Percentiles rank a stretch among this genome's conserved stretches.
phyloP scores from a whole-genome alignment of 2,329 filamentous ascomycete genomes.

The Neocatenulostroma microsporum region DNA sequence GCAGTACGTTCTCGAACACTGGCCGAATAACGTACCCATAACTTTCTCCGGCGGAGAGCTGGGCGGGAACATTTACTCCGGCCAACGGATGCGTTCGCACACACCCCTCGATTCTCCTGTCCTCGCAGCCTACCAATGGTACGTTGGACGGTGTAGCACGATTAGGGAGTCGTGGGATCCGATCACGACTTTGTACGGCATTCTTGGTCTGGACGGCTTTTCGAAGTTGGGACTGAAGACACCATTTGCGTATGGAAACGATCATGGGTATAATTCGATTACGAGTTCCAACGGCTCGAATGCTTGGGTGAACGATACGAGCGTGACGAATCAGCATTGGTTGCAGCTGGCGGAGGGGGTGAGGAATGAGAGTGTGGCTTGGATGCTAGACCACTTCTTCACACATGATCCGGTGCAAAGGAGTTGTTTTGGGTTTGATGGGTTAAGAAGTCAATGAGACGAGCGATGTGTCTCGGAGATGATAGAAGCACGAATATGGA shows the following conservation, averaged over 20 bases:
- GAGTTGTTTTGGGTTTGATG: too few species aligned
- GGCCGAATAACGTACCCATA: constrained; percentile 31
- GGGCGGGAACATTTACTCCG: constrained; percentile 37
- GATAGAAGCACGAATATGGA: too few species aligned
- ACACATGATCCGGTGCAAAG: not conserved
- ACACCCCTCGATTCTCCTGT: constrained; percentile 9
- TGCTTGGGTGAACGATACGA: constrained; percentile 17
- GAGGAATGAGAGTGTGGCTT: constrained; percentile 7
- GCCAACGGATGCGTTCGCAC: constrained; percentile 25
- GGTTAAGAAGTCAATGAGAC: too few species aligned
- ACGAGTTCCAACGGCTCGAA: constrained; percentile 7
- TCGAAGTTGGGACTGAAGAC: not conserved
- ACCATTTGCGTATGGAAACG: constrained; percentile 11
- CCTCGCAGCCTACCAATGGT: constrained; percentile 13
- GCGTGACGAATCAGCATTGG: constrained; percentile 14
- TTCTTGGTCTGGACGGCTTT: constrained; percentile 2
- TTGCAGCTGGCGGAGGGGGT: constrained; percentile 13
- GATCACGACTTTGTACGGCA: constrained; percentile 9
- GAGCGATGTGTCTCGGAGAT: too few species aligned
- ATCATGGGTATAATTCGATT: constrained; percentile 11
- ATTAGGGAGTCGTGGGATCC: constrained; percentile 12
- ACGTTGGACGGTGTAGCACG: constrained; percentile 10
- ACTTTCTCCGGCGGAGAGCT: constrained; percentile 42
- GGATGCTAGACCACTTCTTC: constrained; percentile 10
- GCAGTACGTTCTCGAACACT: constrained; percentile 41